Conservation (phyloP, 2,329 filamentous ascomycete genomes). For the Botrytis medusae region DNA sequence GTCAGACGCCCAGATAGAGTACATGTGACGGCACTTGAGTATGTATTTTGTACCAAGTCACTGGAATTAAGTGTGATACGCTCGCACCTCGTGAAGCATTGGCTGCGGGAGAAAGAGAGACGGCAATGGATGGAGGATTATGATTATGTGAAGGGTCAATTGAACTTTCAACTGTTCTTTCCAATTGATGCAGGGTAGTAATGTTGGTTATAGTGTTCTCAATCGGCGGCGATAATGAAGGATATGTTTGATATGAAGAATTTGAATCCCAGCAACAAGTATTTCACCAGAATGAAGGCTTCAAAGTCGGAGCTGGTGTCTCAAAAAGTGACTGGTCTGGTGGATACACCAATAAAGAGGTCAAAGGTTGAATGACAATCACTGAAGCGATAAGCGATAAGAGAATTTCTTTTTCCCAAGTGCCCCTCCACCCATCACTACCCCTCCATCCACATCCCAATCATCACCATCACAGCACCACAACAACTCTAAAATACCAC, state of each 20-base stretch:
- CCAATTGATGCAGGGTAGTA: not conserved
- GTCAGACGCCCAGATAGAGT: not conserved
- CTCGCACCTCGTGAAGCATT: not conserved
- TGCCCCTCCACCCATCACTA: constrained; percentile 8
- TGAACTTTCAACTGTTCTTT: not conserved
- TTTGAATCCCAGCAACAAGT: not conserved
- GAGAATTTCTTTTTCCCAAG: constrained; percentile 11
- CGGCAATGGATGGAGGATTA: not conserved
- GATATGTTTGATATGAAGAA: not conserved
- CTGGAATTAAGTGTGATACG: not conserved
- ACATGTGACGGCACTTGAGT: not conserved
- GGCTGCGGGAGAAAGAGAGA: not conserved
- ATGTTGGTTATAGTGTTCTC: not conserved
- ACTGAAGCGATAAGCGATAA: constrained; percentile 14
- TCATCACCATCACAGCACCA: not conserved
- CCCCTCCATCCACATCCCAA: not conserved
- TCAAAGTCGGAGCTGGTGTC: not conserved
- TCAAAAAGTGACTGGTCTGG: not conserved
- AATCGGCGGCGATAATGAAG: too few species aligned
- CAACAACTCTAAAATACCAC: not conserved
- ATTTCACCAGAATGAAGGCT: too few species aligned
- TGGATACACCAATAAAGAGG: not conserved
- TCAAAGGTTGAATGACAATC: not conserved
- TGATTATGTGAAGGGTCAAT: not conserved
- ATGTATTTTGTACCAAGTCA: constrained; percentile 7